phyloP scores from a whole-genome alignment of 2,329 filamentous ascomycete genomes.

The Curvularia sp. region DNA sequence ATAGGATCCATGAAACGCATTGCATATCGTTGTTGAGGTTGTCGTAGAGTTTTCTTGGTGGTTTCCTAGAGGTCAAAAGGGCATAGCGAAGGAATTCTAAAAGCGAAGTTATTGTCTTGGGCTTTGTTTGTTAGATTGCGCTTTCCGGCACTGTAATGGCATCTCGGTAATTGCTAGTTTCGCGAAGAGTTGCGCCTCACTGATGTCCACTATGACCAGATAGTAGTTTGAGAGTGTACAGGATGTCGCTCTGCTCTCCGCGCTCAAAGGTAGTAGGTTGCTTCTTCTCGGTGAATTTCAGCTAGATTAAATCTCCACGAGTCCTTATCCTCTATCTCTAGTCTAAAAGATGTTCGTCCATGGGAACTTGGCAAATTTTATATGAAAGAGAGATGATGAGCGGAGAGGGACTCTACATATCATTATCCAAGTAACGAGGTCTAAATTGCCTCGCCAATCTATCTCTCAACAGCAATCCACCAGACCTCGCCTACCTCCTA shows the following conservation, averaged over 20 bases:
- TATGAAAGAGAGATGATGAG: background rate
- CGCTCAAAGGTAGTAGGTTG: background rate
- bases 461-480: no score
- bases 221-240: background rate
- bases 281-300: background rate
- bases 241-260: background rate
- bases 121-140: background rate
- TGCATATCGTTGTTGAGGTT: constrained; percentile 3
- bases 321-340: background rate
- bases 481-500: background rate
- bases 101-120: background rate
- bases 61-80: constrained; percentile 7
- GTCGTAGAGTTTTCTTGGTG: constrained; percentile 4
- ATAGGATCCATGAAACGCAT: constrained; percentile 3
- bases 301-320: background rate
- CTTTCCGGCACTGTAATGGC: background rate
- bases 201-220: background rate
- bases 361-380: background rate
- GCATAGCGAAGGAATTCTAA: background rate
- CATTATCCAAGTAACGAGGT: background rate
- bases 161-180: background rate
- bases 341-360: background rate
- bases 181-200: background rate
- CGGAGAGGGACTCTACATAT: background rate
- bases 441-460: background rate